Conservation (phyloP, 768 basidiomycete species). For the Phanerodontia chrysosporium region DNA sequence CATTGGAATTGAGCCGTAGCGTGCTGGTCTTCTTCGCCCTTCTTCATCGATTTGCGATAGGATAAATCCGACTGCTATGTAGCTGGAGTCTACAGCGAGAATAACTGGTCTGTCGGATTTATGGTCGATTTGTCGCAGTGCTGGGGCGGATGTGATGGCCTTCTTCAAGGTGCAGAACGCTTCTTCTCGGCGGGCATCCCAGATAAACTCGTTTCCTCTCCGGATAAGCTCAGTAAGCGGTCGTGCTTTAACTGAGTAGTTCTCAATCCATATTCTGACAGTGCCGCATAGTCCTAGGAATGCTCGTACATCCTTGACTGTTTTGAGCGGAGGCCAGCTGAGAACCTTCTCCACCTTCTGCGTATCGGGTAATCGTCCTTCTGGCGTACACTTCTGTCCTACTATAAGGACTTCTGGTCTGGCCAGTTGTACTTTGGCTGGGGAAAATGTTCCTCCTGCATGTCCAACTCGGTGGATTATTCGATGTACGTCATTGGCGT, state of each 20-base stretch:
- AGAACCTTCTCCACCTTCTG: conserved; percentile 10
- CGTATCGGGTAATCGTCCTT: conserved; percentile 11
- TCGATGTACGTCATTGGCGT: conserved; percentile 14
- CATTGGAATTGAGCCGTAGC: too few relatives aligned
- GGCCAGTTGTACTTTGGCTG: neutral
- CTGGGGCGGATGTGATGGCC: too few relatives aligned
- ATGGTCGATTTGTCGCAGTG: too few relatives aligned
- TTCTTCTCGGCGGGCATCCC: conserved; percentile 23
- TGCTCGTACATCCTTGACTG: conserved; percentile 12
- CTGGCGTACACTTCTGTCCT: conserved; percentile 3
- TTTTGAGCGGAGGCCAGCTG: conserved; percentile 8
- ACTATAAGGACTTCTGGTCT: neutral
- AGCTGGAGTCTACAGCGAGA: too few relatives aligned
- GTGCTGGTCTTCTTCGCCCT: too few relatives aligned
- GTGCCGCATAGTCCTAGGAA: conserved; percentile 18
- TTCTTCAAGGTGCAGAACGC: conserved; percentile 27
- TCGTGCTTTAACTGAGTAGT: conserved; percentile 9
- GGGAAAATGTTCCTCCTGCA: conserved; percentile 13
- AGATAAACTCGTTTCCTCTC: conserved; percentile 28
- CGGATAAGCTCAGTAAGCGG: conserved; percentile 12
- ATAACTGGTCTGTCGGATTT: too few relatives aligned
- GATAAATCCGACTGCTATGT: too few relatives aligned
- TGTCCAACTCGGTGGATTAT: conserved; percentile 15
- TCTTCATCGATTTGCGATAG: too few relatives aligned
- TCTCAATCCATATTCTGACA: conserved; percentile 16